These are phyloP conservation scores for Cylindrotheca fusiformis DNA, from an alignment of 108 stramenopile species.

Conservation along the genomic window DNA sequence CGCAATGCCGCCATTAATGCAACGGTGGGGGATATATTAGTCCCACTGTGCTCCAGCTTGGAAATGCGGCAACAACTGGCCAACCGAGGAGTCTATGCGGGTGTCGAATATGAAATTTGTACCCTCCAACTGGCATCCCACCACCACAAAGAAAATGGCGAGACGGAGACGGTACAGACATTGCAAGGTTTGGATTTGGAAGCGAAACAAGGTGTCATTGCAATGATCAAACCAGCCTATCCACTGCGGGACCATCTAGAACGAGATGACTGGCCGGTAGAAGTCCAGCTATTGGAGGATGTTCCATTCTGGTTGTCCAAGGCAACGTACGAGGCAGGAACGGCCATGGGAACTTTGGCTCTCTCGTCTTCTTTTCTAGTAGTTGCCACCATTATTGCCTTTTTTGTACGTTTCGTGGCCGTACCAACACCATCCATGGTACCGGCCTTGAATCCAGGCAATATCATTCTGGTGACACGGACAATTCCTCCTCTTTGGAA, in stretches of 20 bases:
- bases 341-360: constrained; percentile 41
- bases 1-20: constrained; percentile 42
- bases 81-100: constrained; percentile 47
- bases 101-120: constrained; percentile 52
- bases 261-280: constrained; percentile 60
- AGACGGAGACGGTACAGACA: neutral
- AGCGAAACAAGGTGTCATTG: constrained; percentile 14
- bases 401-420: constrained; percentile 33
- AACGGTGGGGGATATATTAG: constrained; percentile 45
- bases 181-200: neutral
- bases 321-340: constrained; percentile 56
- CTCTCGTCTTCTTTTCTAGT: constrained; percentile 33
- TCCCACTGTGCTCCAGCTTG: constrained; percentile 49
- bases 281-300: constrained; percentile 26
- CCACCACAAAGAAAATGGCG: neutral
- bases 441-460: constrained; percentile 50
- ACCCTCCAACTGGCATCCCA: neutral
- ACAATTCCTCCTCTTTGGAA: constrained; percentile 18
- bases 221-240: constrained; percentile 47
- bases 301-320: constrained; percentile 57
- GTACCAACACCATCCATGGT: constrained; percentile 56
- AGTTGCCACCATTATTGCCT: constrained; percentile 39
- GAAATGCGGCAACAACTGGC: constrained; percentile 45
- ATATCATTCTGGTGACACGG: constrained; percentile 57
- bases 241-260: constrained; percentile 49